Evolutionary conservation across 176 grass and related monocot genomes (phyloP).

Genomic region (Areca catechu): DNA sequence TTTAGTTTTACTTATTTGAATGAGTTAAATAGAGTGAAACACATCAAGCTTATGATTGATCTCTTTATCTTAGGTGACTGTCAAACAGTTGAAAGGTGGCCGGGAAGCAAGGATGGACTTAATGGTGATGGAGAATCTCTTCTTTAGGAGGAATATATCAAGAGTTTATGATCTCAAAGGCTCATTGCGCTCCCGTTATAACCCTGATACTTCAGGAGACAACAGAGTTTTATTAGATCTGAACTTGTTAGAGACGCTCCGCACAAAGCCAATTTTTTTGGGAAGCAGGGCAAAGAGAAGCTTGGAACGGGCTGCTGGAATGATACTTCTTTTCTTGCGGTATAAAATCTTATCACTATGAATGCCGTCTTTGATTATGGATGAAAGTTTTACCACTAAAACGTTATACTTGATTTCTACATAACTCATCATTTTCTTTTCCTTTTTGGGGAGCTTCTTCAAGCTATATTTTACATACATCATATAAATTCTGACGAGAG

Average conservation of each 20-base stretch:
- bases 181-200: conserved; percentile 70
- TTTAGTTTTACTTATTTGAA: no score
- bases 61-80: conserved; percentile 47
- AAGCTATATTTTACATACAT: no score
- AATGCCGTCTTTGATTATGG: neutral
- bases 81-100: conserved; percentile 66
- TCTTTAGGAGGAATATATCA: conserved; percentile 64
- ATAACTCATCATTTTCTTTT: no score
- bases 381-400: no score
- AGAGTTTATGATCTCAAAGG: conserved; percentile 92
- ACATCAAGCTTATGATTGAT: neutral
- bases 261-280: conserved; percentile 77
- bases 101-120: conserved; percentile 78
- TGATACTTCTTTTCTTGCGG: conserved; percentile 88
- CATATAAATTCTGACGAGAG: no score
- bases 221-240: conserved; percentile 84
- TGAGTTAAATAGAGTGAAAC: no score
- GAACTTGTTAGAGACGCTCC: conserved; percentile 72
- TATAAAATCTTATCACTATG: conserved; percentile 22
- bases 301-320: conserved; percentile 83
- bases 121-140: conserved; percentile 94
- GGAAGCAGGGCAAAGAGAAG: conserved; percentile 50
- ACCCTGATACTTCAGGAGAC: conserved; percentile 57
- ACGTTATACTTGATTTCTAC: no score
- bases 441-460: no score